Evolutionary conservation across 2,329 filamentous ascomycete species (phyloP).

Genomic region (Alternaria infectoria): DNA sequence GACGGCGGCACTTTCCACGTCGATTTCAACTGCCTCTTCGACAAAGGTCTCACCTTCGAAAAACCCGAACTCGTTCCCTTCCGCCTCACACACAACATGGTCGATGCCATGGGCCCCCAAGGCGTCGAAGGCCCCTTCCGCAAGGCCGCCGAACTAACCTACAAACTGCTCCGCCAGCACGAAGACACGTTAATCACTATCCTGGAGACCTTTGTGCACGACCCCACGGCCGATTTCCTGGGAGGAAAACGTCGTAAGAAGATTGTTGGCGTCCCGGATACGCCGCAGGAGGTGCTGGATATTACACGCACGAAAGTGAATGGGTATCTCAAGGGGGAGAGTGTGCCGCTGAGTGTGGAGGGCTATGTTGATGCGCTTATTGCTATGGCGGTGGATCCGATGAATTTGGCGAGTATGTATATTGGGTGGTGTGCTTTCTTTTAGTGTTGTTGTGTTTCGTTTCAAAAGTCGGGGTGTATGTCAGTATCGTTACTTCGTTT

Average conservation of each 20-base stretch:
- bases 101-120: conserved; percentile 94
- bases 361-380: conserved; percentile 98
- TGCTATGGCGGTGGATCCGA: conserved; percentile 79
- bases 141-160: conserved; percentile 85
- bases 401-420: conserved; percentile 90
- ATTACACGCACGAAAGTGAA: conserved; percentile 86
- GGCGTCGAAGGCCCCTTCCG: conserved; percentile 92
- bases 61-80: conserved; percentile 96
- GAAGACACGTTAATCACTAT: conserved; percentile 98
- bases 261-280: conserved; percentile 65
- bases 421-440: conserved; percentile 88
- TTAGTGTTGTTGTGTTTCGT: conserved; percentile 40
- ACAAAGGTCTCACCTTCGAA: conserved; percentile 94
- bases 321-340: conserved; percentile 83
- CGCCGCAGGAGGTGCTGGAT: conserved; percentile 82
- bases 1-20: conserved; percentile 96
- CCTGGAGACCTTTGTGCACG: conserved; percentile 94
- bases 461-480: neutral
- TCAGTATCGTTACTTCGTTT: neutral
- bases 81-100: conserved; percentile 97
- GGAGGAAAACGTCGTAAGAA: conserved; percentile 68
- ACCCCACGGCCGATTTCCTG: conserved; percentile 92
- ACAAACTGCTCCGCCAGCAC: conserved; percentile 83
- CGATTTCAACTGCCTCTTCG: conserved; percentile 99
- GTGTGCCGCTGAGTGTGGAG: conserved; percentile 90